These are phyloP conservation scores for Tolypocladium amazonense DNA, from an alignment of 2,329 filamentous ascomycete species.

Conservation along the genomic window DNA sequence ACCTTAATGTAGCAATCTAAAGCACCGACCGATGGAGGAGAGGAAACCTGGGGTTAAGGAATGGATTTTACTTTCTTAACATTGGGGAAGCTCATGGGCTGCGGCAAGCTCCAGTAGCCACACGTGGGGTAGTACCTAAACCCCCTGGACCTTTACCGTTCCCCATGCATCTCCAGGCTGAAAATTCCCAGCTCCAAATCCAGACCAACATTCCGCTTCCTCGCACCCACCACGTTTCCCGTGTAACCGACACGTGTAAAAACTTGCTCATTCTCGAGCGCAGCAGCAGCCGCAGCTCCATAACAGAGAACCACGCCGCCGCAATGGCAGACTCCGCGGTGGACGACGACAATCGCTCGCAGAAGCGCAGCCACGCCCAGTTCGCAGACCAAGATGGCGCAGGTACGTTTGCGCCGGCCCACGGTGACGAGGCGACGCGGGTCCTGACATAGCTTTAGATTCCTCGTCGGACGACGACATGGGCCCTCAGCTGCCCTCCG, in stretches of 20 bases:
- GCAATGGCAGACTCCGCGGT: slow-evolving; percentile 10
- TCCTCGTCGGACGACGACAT: slow-evolving; percentile 85
- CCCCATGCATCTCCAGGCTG: background rate
- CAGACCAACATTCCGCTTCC: background rate
- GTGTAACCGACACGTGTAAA: background rate
- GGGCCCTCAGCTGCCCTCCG: slow-evolving; percentile 79
- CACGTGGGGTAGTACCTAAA: background rate
- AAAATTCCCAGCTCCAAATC: background rate
- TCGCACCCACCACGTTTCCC: background rate
- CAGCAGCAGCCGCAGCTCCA: background rate
- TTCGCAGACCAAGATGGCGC: slow-evolving; percentile 36
- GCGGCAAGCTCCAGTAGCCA: background rate
- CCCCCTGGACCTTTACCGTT: background rate
- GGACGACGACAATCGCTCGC: slow-evolving; percentile 22
- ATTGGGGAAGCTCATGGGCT: background rate
- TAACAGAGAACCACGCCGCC: background rate
- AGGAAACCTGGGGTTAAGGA: background rate
- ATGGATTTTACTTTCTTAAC: too few relatives aligned
- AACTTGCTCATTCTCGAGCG: background rate
- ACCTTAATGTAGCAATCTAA: background rate
- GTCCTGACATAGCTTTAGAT: slow-evolving; percentile 24
- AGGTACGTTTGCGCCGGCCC: slow-evolving; percentile 17
- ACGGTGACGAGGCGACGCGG: background rate
- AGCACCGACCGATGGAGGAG: background rate
- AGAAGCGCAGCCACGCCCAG: slow-evolving; percentile 44